These are phyloP conservation scores for Usnea hakonensis DNA, from an alignment of 495 filamentous ascomycete species.

Conservation along the genomic window DNA sequence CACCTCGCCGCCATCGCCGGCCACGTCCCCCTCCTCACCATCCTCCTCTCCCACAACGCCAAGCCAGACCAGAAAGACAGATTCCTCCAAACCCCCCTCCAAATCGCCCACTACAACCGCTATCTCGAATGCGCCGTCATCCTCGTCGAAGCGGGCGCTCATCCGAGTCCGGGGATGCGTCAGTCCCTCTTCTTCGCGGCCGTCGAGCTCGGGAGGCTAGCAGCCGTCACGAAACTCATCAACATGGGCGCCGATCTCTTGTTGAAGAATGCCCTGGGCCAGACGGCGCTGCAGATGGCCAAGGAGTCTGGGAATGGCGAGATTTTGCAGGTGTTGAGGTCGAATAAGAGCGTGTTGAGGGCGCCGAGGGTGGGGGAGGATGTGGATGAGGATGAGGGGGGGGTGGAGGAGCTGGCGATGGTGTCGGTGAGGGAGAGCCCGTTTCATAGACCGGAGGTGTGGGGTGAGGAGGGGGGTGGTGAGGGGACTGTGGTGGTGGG, in stretches of 20 bases:
- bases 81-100: constrained; percentile 50
- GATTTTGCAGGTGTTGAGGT: constrained; percentile 2
- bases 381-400: background rate
- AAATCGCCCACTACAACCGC: constrained; percentile 55
- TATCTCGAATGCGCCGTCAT: constrained; percentile 1
- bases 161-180: background rate
- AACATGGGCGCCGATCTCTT: constrained; percentile 8
- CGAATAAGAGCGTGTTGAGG: constrained; percentile 5
- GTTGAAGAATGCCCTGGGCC: constrained; percentile 13
- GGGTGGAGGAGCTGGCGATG: constrained; percentile 7
- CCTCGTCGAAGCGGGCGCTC: constrained; percentile 15
- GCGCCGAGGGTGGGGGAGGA: background rate
- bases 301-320: constrained; percentile 7
- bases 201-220: constrained; percentile 9
- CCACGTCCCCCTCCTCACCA: background rate
- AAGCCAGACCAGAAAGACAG: constrained; percentile 2
- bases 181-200: constrained; percentile 11
- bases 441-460: constrained; percentile 7
- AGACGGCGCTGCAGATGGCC: constrained; percentile 13
- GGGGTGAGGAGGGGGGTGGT: constrained; percentile 9
- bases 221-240: constrained; percentile 10
- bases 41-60: constrained; percentile 5
- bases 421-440: constrained; percentile 3
- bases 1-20: constrained; percentile 4
- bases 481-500: constrained; percentile 2